Evolutionary conservation across 352 stramenopile species (phyloP), one percentile per base, ranked within the genome.

Genomic region (Achlya hypogyna): DNA sequence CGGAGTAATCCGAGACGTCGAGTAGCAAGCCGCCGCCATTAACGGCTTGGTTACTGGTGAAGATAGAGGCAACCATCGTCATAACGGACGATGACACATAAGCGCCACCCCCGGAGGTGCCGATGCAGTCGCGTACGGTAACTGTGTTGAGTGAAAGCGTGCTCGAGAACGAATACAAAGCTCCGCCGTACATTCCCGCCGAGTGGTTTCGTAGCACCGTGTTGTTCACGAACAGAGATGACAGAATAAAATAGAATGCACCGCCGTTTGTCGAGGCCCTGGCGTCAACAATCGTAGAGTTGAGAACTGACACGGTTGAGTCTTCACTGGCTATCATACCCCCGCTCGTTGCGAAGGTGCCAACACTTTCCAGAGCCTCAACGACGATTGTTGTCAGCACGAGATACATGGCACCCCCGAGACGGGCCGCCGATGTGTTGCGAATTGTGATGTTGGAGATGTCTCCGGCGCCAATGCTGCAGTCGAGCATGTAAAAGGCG

Each of bases 231-330:
- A 29, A 8, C 9, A 67, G 32, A 9, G 5, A 29, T 10, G 60
- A 67, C 4, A 67, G 29, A 20, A 67, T 67, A 14, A 20, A 52
- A 25, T 67, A 67, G 32, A 67, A 42, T 1, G 60, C 60, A 6
- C 60, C 60, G 32, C 60, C 60, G 35, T 67, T 67, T n/a, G 25
- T 49, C 23, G 31, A 2, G 2, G 51, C 40, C 2, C 20, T 6
- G 1, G 60, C 22, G 3, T 42, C 23, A 0, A 8, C 1, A 10
- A 67, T 27, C 10, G 2, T 67, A 14, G 60, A 40, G 40, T 59
- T 43, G 12, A 4, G 40, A 6, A 67, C 10, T 6, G n/a, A 29
- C 1, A 32, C 60, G 10, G 32, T 43, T 8, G 32, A 54, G n/a
- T 54, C 42, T 53, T 67, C 60, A 9, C 43, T 28, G n/a, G 60